These are phyloP conservation scores for Penicillium sp. DNA, from an alignment of 2,329 filamentous ascomycete species.

Conservation along the genomic window DNA sequence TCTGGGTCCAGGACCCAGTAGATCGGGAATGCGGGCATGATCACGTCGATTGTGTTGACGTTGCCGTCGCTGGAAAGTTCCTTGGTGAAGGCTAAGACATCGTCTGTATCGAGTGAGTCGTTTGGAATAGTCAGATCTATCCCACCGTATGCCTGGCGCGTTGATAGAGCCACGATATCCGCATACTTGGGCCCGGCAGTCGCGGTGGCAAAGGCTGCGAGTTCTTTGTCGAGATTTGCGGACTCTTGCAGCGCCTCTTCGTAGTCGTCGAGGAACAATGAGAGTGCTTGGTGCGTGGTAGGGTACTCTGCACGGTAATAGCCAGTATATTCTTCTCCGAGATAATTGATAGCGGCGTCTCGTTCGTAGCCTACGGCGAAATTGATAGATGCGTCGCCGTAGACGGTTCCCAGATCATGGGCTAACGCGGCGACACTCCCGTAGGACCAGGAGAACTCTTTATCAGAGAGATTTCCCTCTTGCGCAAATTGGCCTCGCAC, in stretches of 20 bases:
- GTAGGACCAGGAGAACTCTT: slow-evolving; percentile 29
- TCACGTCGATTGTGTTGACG: slow-evolving; percentile 49
- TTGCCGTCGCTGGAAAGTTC: slow-evolving; percentile 51
- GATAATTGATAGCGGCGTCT: slow-evolving; percentile 46
- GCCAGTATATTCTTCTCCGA: slow-evolving; percentile 43
- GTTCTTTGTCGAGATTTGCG: slow-evolving; percentile 34
- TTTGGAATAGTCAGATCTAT: slow-evolving; percentile 47
- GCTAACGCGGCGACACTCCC: slow-evolving; percentile 42
- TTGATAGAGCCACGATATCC: slow-evolving; percentile 47
- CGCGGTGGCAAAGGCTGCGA: slow-evolving; percentile 32
- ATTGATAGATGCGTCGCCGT: slow-evolving; percentile 34
- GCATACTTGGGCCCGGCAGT: slow-evolving; percentile 45
- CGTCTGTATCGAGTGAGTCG: slow-evolving; percentile 34
- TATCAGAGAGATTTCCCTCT: slow-evolving; percentile 33
- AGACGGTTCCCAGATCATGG: slow-evolving; percentile 44
- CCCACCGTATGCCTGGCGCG: slow-evolving; percentile 47
- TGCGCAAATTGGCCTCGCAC: slow-evolving; percentile 38
- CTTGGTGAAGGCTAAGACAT: slow-evolving; percentile 46
- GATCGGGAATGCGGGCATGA: slow-evolving; percentile 49
- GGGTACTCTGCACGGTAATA: slow-evolving; percentile 45
- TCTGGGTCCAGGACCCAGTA: slow-evolving; percentile 49
- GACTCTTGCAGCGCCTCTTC: slow-evolving; percentile 41
- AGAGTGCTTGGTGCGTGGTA: slow-evolving; percentile 38
- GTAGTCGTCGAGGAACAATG: slow-evolving; percentile 48
- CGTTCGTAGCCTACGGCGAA: slow-evolving; percentile 50